Conservation (phyloP, 495 filamentous ascomycete species). For the Cercophora newfieldiana region DNA sequence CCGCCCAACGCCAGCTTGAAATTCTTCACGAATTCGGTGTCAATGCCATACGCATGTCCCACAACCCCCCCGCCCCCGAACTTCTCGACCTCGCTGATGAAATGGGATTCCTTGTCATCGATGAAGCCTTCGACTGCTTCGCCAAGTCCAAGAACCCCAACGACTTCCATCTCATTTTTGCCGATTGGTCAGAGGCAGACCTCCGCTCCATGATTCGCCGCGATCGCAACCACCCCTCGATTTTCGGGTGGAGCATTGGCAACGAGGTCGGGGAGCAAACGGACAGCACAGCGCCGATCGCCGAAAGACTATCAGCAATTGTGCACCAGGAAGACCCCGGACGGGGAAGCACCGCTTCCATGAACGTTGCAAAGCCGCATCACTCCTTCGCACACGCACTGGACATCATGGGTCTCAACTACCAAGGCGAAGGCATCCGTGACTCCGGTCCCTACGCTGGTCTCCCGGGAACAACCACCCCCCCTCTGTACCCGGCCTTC, state of each 20-base stretch:
- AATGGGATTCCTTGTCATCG: conserved; percentile 58
- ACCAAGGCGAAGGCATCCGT: conserved; percentile 37
- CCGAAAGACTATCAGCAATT: conserved; percentile 35
- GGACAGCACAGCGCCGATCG: conserved; percentile 28
- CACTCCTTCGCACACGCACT: conserved; percentile 13
- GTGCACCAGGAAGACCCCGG: conserved; percentile 43
- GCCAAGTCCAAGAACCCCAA: conserved; percentile 37
- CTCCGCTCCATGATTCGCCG: conserved; percentile 47
- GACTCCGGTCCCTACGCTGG: conserved; percentile 23
- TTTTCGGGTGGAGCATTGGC: conserved; percentile 51
- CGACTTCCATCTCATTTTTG: conserved; percentile 49
- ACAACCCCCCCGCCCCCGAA: conserved; percentile 52
- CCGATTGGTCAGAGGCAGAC: conserved; percentile 51
- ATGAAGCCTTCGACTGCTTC: conserved; percentile 40
- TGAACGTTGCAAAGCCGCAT: not conserved
- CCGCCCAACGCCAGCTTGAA: conserved; percentile 45
- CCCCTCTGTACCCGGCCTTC: conserved; percentile 28
- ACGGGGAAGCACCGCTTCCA: conserved; percentile 17
- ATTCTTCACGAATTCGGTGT: conserved; percentile 48
- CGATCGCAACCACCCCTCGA: conserved; percentile 54
- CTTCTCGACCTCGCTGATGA: conserved; percentile 57
- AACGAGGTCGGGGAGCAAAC: conserved; percentile 50
- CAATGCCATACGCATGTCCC: conserved; percentile 50
- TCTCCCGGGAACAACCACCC: not conserved
- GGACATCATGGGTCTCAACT: conserved; percentile 49